phyloP scores from a whole-genome alignment of 768 basidiomycete species.

The Tulasnella sp. region DNA sequence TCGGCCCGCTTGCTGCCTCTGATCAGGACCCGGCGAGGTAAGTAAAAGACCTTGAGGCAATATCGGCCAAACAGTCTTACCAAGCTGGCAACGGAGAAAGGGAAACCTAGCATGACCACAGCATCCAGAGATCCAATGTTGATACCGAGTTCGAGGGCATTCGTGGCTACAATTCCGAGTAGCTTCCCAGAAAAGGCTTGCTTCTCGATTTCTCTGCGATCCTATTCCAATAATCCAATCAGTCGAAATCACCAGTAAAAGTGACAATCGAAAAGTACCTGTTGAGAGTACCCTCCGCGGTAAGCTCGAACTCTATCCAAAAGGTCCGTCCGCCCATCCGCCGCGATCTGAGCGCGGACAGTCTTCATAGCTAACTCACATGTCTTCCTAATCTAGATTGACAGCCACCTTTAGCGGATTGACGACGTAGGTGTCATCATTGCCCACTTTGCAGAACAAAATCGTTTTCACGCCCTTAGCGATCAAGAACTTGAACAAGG shows the following conservation, averaged over 20 bases:
- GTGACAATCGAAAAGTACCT: constrained; percentile 41
- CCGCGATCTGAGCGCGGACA: constrained; percentile 53
- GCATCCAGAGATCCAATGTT: constrained; percentile 86
- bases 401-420: not conserved
- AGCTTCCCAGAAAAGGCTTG: constrained; percentile 82
- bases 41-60: not conserved
- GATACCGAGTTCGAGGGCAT: constrained; percentile 86
- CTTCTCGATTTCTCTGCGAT: constrained; percentile 75
- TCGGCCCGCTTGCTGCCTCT: constrained; percentile 87
- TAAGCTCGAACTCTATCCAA: constrained; percentile 74
- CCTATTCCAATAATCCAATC: constrained; percentile 41
- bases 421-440: not conserved
- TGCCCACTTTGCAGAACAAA: constrained; percentile 75
- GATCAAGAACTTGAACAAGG: constrained; percentile 76
- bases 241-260: not conserved
- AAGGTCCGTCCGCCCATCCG: constrained; percentile 72
- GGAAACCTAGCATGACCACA: constrained; percentile 86
- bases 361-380: constrained; percentile 63
- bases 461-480: constrained; percentile 74
- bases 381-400: constrained; percentile 61
- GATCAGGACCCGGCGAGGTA: not conserved
- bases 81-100: constrained; percentile 71
- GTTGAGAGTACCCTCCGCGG: constrained; percentile 76
- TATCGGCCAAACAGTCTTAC: constrained; percentile 45
- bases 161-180: constrained; percentile 83